Conservation (phyloP, 345 rosid species). For the Anastatica hierochuntica region DNA sequence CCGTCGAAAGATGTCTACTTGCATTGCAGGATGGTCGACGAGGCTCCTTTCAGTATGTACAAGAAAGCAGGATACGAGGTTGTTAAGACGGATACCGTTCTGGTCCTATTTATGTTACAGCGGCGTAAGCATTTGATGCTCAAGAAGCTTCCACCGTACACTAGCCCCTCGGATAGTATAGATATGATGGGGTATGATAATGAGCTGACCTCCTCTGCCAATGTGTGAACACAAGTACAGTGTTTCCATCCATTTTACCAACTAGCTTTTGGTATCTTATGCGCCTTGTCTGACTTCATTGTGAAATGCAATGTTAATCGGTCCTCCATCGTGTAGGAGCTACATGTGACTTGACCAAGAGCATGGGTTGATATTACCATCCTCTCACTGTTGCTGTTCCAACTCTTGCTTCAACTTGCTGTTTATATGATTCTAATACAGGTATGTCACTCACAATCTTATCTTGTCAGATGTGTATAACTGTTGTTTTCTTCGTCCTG, state of each 20-base stretch:
- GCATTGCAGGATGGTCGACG: slow-evolving; percentile 89
- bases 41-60: slow-evolving; percentile 83
- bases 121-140: slow-evolving; percentile 91
- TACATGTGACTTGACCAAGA: slow-evolving; percentile 10
- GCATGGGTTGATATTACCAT: not conserved
- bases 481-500: not conserved
- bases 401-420: slow-evolving; percentile 9
- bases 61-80: slow-evolving; percentile 70
- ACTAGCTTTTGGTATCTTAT: no score
- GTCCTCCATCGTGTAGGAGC: slow-evolving; percentile 3
- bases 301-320: not conserved
- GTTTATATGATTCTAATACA: slow-evolving; percentile 13
- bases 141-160: slow-evolving; percentile 47
- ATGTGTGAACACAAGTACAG: slow-evolving; percentile 13
- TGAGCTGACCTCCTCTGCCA: slow-evolving; percentile 31
- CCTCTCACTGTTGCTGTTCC: not conserved
- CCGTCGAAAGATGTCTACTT: slow-evolving; percentile 55
- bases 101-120: slow-evolving; percentile 65
- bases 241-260: no score
- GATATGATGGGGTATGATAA: slow-evolving; percentile 28
- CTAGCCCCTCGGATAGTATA: slow-evolving; percentile 9
- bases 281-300: not conserved
- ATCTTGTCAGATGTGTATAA: not conserved
- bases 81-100: slow-evolving; percentile 57
- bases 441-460: slow-evolving; percentile 11